Conservation (phyloP, 306 rosid genomes). For the Potentilla sterilis region DNA sequence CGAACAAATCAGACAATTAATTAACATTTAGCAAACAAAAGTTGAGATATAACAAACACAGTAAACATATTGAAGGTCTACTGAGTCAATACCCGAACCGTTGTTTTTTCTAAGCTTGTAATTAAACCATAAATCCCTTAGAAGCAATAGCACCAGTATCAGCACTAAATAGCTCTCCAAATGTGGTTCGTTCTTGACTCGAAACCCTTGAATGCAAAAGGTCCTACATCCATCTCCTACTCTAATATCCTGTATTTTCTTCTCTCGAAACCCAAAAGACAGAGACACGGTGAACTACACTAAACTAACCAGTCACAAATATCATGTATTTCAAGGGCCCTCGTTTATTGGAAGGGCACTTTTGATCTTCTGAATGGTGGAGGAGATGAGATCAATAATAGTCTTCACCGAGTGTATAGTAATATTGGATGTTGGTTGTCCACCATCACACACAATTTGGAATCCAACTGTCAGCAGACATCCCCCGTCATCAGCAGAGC, state of each 20-base stretch:
- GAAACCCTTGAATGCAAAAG: slow-evolving; percentile 43
- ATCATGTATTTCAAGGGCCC: background rate
- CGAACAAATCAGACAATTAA: background rate
- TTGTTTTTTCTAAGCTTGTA: background rate
- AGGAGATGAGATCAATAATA: slow-evolving; percentile 46
- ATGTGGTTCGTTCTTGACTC: slow-evolving; percentile 97
- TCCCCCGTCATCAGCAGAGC: slow-evolving; percentile 28
- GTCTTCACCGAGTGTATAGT: slow-evolving; percentile 63
- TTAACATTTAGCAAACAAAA: background rate
- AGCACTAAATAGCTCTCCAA: slow-evolving; percentile 8
- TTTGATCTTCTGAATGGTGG: slow-evolving; percentile 70
- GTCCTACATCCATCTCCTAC: slow-evolving; percentile 24
- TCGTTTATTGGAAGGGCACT: slow-evolving; percentile 44
- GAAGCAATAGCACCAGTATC: background rate
- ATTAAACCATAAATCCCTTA: background rate
- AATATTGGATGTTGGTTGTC: slow-evolving; percentile 46
- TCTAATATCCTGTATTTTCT: slow-evolving; percentile 22
- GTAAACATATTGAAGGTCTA: slow-evolving; percentile 34
- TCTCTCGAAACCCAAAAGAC: slow-evolving; percentile 10
- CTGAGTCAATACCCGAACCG: slow-evolving; percentile 96
- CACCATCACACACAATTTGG: slow-evolving; percentile 51
- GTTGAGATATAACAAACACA: slow-evolving; percentile 9
- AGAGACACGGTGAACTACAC: slow-evolving; percentile 13
- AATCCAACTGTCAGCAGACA: slow-evolving; percentile 65
- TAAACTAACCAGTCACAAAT: background rate